These are phyloP conservation scores for Colletotrichum paranaense DNA, from an alignment of 2,329 filamentous ascomycete genomes.

Conservation along the genomic window DNA sequence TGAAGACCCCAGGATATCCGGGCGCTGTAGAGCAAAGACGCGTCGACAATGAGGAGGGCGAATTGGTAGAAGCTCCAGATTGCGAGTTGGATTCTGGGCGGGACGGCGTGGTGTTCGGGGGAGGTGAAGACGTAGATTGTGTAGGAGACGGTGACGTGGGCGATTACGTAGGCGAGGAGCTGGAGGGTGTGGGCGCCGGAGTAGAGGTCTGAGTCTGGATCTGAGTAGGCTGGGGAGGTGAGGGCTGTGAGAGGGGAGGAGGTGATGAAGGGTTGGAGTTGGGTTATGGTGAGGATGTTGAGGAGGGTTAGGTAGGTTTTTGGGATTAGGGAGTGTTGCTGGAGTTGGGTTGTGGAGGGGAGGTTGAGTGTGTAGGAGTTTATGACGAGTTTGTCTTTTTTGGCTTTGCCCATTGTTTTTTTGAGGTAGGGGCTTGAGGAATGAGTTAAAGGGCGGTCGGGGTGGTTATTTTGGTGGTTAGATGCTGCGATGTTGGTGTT, in stretches of 20 bases:
- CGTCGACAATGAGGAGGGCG: slow-evolving; percentile 14
- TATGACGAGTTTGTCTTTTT: neutral
- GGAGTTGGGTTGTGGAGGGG: neutral
- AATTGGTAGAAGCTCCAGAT: slow-evolving; percentile 23
- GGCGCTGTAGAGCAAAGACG: slow-evolving; percentile 14
- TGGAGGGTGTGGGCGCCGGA: neutral
- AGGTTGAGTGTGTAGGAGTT: neutral
- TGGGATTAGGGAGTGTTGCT: slow-evolving; percentile 2
- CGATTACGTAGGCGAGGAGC: slow-evolving; percentile 16
- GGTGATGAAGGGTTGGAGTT: slow-evolving; percentile 17
- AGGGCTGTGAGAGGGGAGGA: slow-evolving; percentile 3
- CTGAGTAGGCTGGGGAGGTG: neutral
- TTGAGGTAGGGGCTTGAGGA: too few species aligned
- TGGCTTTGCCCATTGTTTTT: too few species aligned
- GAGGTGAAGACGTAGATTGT: slow-evolving; percentile 7
- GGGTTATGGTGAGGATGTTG: slow-evolving; percentile 15
- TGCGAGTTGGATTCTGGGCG: neutral
- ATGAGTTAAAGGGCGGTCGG: too few species aligned
- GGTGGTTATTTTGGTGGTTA: neutral
- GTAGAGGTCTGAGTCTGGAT: neutral
- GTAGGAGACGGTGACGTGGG: slow-evolving; percentile 16
- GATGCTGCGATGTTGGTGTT: neutral
- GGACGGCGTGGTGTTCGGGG: neutral
- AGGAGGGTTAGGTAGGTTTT: slow-evolving; percentile 8
- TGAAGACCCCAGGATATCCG: neutral